These are phyloP conservation scores for Trichoderma pleuroti DNA, from an alignment of 2,329 filamentous ascomycete species.

Conservation along the genomic window DNA sequence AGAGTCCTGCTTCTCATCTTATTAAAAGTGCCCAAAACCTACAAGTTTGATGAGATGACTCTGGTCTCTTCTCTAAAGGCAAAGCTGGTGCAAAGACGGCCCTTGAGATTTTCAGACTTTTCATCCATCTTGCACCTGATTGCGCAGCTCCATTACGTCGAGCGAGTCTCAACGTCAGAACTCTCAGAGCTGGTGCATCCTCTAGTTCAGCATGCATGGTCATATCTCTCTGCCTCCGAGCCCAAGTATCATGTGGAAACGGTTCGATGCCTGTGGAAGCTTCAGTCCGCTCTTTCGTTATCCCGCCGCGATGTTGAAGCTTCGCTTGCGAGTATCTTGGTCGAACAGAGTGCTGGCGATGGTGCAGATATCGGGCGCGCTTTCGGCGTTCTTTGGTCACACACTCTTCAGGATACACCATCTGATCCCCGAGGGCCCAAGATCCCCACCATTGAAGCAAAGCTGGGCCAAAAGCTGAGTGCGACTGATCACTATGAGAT, in stretches of 20 bases:
- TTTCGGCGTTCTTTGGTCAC: slow-evolving; percentile 79
- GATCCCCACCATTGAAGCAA: slow-evolving; percentile 36
- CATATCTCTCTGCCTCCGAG: slow-evolving; percentile 72
- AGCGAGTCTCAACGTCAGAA: slow-evolving; percentile 50
- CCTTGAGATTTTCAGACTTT: slow-evolving; percentile 52
- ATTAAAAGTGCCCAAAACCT: slow-evolving; percentile 46
- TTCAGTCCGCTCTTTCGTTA: slow-evolving; percentile 69
- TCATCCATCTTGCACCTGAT: slow-evolving; percentile 57
- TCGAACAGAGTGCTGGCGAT: slow-evolving; percentile 42
- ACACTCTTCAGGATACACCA: slow-evolving; percentile 62
- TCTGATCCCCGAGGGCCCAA: slow-evolving; percentile 51
- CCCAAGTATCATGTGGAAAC: slow-evolving; percentile 95
- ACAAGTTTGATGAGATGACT: slow-evolving; percentile 42
- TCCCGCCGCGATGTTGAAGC: slow-evolving; percentile 75
- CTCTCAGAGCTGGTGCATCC: slow-evolving; percentile 62
- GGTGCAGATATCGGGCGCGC: slow-evolving; percentile 60
- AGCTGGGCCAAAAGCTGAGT: slow-evolving; percentile 42
- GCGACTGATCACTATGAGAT: slow-evolving; percentile 63
- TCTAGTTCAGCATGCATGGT: slow-evolving; percentile 73
- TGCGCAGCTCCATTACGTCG: slow-evolving; percentile 53
- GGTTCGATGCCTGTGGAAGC: slow-evolving; percentile 78
- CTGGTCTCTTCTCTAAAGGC: slow-evolving; percentile 50
- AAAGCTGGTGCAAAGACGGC: slow-evolving; percentile 39
- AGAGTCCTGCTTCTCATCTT: slow-evolving; percentile 58
- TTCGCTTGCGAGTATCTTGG: slow-evolving; percentile 66